phyloP scores from a whole-genome alignment of 2,329 filamentous ascomycete species.

The Penicillium expansum region DNA sequence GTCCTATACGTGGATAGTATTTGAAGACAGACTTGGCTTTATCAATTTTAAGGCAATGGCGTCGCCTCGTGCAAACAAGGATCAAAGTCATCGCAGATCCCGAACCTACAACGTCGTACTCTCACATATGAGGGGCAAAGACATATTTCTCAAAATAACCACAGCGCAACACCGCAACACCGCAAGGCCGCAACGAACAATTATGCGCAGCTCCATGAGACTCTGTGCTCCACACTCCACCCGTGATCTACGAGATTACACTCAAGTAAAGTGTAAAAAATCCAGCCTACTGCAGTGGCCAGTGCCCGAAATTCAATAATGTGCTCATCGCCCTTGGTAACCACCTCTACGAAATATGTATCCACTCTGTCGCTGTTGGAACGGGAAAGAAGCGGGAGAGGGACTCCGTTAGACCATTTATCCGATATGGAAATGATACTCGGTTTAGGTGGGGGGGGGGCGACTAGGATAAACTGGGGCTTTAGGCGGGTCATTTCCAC shows the following conservation, averaged over 20 bases:
- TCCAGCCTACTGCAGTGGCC: background rate
- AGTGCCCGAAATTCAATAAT: constrained; percentile 9
- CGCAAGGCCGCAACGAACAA: background rate
- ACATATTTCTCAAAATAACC: background rate
- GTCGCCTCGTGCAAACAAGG: background rate
- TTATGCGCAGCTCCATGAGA: background rate
- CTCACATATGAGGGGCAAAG: background rate
- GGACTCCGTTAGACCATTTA: background rate
- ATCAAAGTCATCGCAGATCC: background rate
- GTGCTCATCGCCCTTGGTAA: background rate
- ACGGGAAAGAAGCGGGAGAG: constrained; percentile 1
- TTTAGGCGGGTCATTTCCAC: background rate
- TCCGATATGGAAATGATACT: constrained; percentile 10
- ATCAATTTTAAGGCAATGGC: too few relatives aligned
- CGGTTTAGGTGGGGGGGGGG: constrained; percentile 3
- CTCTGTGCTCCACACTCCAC: background rate
- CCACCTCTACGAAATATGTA: background rate
- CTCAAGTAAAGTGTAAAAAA: constrained; percentile 2
- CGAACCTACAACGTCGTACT: background rate
- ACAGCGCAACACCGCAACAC: background rate
- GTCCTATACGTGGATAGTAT: background rate
- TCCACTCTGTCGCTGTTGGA: background rate
- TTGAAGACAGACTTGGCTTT: background rate
- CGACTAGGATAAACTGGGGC: background rate
- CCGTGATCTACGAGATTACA: constrained; percentile 5